Percentiles rank a stretch among this genome's conserved stretches.
Conservation (phyloP, 306 rosid species). For the Quercus dentata region DNA sequence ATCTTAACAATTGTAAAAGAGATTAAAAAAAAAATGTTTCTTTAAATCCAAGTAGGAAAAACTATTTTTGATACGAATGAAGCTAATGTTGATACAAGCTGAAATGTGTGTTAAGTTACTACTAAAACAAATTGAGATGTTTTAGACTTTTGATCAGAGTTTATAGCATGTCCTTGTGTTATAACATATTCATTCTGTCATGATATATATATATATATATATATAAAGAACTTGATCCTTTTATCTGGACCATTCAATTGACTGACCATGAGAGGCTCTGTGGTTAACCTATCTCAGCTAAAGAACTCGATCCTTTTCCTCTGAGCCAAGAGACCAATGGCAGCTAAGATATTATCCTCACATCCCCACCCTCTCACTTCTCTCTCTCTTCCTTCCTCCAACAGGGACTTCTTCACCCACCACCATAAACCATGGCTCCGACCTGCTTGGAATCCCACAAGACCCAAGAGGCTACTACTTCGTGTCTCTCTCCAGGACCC, state of each 20-base stretch:
- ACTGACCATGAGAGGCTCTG: background rate
- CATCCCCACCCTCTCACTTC: background rate
- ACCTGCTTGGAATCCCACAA: conserved; percentile 19
- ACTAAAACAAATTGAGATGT: no score
- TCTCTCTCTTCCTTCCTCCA: background rate
- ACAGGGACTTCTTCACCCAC: background rate
- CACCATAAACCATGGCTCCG: conserved; percentile 27
- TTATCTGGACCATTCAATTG: background rate
- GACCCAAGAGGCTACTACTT: conserved; percentile 22
- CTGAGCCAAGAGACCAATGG: background rate
- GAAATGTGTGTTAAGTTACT: background rate
- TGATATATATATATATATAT: no score
- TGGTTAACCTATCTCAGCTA: background rate
- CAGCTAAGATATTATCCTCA: background rate
- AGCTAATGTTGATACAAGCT: background rate
- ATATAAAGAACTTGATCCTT: background rate
- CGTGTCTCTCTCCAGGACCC: conserved; percentile 45
- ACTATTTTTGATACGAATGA: background rate
- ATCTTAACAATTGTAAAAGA: background rate
- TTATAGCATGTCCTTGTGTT: no score
- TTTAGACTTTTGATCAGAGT: no score
- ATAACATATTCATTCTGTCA: no score
- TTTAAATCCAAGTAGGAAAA: background rate
- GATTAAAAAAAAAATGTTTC: background rate
- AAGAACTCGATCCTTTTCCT: background rate